Evolutionary conservation across 2,329 filamentous ascomycete genomes (phyloP).

Genomic region (Lecanoromycetidae sp.): DNA sequence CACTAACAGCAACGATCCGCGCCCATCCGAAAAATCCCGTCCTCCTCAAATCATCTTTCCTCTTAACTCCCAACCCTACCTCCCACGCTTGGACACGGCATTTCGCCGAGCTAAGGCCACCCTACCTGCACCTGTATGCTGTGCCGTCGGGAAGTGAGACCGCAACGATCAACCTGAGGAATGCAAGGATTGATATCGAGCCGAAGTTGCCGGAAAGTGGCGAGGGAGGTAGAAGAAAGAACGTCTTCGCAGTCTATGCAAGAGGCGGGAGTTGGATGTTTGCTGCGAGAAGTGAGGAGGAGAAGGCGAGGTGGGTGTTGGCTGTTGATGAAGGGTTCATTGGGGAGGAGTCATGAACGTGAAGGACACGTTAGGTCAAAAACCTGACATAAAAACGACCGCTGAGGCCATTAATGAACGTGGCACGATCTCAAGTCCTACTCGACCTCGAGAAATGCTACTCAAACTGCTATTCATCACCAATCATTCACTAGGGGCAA

Average conservation of each 20-base stretch:
- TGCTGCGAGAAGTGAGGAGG: constrained; percentile 72
- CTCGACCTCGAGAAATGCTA: too few relatives aligned
- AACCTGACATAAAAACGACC: background rate
- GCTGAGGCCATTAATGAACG: too few relatives aligned
- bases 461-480: too few relatives aligned
- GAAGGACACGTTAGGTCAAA: background rate
- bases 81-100: constrained; percentile 72
- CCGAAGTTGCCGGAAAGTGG: constrained; percentile 56
- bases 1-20: constrained; percentile 63
- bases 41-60: constrained; percentile 74
- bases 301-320: constrained; percentile 96
- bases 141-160: constrained; percentile 80
- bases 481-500: too few relatives aligned
- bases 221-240: constrained; percentile 40
- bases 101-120: constrained; percentile 81
- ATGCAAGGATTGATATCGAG: constrained; percentile 82
- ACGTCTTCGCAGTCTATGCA: constrained; percentile 89
- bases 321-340: constrained; percentile 78
- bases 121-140: constrained; percentile 84
- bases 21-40: constrained; percentile 68
- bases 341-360: constrained; percentile 17
- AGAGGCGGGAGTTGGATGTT: constrained; percentile 94
- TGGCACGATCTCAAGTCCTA: too few relatives aligned
- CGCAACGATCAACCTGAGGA: constrained; percentile 74
- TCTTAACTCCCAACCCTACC: constrained; percentile 60